Conservation (phyloP, 1,139 yeast species). For the Hemisphaericaspora lyxosophila region DNA sequence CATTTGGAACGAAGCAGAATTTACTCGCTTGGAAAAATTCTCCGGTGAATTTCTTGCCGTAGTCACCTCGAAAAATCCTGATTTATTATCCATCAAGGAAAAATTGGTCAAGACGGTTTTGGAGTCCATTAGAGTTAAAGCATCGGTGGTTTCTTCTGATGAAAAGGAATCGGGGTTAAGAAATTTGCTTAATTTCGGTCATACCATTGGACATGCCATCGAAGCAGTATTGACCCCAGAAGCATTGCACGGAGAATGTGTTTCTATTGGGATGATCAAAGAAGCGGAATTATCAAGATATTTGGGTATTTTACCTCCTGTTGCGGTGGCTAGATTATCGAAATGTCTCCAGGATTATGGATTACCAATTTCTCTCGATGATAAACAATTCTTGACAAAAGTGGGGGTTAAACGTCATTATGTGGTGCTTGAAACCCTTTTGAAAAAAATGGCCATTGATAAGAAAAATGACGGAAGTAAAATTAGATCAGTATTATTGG, state of each 20-base stretch:
- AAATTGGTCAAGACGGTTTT: conserved; percentile 77
- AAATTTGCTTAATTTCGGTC: conserved; percentile 92
- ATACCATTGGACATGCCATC: conserved; percentile 96
- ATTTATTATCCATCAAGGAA: conserved; percentile 65
- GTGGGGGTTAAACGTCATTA: conserved; percentile 61
- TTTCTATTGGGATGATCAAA: conserved; percentile 86
- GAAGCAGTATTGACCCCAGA: conserved; percentile 96
- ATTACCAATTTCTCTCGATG: conserved; percentile 77
- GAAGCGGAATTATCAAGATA: conserved; percentile 95
- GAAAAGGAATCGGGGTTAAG: conserved; percentile 96
- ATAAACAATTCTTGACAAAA: conserved; percentile 60
- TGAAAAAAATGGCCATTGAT: conserved; percentile 90
- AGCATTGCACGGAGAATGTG: conserved; percentile 97
- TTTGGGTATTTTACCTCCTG: conserved; percentile 84
- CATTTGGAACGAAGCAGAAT: conserved; percentile 91
- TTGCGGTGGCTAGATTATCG: conserved; percentile 86
- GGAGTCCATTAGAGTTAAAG: conserved; percentile 88
- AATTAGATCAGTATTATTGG: conserved; percentile 82
- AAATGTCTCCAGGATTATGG: conserved; percentile 84
- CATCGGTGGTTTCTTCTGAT: conserved; percentile 89
- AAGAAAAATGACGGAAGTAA: conserved; percentile 93
- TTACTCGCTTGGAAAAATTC: conserved; percentile 76
- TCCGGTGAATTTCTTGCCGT: conserved; percentile 67
- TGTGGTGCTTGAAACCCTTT: conserved; percentile 69
- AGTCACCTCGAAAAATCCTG: conserved; percentile 46